phyloP scores from a whole-genome alignment of 805 yeast genomes.

The Hanseniaspora hatyaiensis region DNA sequence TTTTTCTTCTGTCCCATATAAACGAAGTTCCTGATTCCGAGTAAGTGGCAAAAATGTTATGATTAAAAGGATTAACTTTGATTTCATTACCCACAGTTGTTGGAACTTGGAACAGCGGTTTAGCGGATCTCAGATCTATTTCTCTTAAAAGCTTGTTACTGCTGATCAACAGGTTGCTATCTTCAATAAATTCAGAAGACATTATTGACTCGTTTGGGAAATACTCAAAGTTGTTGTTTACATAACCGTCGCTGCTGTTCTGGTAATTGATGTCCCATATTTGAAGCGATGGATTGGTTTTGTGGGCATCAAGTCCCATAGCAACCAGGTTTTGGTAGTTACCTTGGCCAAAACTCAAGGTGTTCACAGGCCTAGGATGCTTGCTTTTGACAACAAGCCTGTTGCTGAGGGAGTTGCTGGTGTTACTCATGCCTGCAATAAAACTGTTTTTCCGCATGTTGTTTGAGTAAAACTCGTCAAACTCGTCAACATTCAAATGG shows the following conservation, averaged over 20 bases:
- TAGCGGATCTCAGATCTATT: conserved; percentile 55
- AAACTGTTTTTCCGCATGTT: conserved; percentile 14
- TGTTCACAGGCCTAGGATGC: conserved; percentile 63
- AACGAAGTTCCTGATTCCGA: conserved; percentile 78
- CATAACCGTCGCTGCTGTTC: conserved; percentile 39
- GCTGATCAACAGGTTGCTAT: conserved; percentile 54
- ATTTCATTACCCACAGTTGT: conserved; percentile 62
- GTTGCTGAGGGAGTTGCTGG: no score
- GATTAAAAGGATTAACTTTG: conserved; percentile 55
- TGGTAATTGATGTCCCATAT: conserved; percentile 69
- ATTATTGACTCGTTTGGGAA: conserved; percentile 65
- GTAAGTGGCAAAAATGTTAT: conserved; percentile 56
- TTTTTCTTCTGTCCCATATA: conserved; percentile 66
- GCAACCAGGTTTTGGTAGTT: conserved; percentile 49
- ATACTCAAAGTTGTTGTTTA: conserved; percentile 45
- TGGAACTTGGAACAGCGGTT: conserved; percentile 60
- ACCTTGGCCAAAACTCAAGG: conserved; percentile 50
- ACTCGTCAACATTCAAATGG: conserved; percentile 8
- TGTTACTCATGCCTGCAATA: no score
- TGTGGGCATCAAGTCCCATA: conserved; percentile 65
- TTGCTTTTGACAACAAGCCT: conserved; percentile 41
- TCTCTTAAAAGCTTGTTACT: conserved; percentile 68
- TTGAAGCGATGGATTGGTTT: conserved; percentile 64
- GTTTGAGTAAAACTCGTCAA: conserved; percentile 2
- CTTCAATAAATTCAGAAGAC: conserved; percentile 56